These are phyloP conservation scores for Ensete glaucum DNA, from an alignment of 176 grass and related monocot genomes.

Conservation along the genomic window DNA sequence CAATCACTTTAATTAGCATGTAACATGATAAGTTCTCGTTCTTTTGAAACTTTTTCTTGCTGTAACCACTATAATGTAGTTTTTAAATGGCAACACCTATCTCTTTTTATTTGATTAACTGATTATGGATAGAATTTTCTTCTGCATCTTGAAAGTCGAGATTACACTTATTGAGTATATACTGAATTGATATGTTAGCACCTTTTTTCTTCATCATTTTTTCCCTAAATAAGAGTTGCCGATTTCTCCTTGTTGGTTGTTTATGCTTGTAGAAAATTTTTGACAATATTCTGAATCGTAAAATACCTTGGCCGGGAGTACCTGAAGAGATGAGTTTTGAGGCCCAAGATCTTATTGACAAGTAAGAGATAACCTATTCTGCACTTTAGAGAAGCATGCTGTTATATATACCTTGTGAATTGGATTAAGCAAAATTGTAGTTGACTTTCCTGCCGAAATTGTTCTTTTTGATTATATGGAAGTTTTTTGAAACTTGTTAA, in stretches of 20 bases:
- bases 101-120: background rate
- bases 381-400: background rate
- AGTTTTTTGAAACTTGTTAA: background rate
- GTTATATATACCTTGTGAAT: background rate
- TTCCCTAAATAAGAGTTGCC: background rate
- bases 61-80: background rate
- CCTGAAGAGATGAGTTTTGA: conserved; percentile 88
- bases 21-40: background rate
- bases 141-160: background rate
- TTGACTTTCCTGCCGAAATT: background rate
- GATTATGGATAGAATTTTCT: background rate
- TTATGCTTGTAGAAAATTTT: conserved; percentile 85
- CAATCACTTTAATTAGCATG: background rate
- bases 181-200: no score
- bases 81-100: background rate
- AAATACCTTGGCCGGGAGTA: conserved; percentile 91
- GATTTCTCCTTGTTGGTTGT: conserved; percentile 15
- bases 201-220: background rate
- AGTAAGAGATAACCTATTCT: conserved; percentile 31
- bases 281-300: conserved; percentile 98
- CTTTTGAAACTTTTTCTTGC: background rate
- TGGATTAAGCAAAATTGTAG: background rate
- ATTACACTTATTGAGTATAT: background rate
- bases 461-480: background rate
- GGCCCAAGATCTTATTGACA: conserved; percentile 86